Evolutionary conservation across 768 basidiomycete genomes (phyloP).

Genomic region (Amanita rubescens): DNA sequence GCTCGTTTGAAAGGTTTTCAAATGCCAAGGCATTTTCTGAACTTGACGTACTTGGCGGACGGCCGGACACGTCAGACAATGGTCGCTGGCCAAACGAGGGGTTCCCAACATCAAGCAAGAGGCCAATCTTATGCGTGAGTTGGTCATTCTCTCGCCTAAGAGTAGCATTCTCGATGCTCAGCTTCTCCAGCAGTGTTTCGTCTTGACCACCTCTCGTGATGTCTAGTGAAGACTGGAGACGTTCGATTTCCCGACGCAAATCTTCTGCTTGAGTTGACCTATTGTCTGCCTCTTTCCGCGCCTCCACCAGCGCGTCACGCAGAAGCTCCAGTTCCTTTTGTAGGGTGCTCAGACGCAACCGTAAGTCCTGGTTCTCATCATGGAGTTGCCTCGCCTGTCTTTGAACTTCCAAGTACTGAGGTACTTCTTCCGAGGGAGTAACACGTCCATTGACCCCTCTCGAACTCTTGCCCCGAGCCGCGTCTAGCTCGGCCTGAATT

Average conservation of each 20-base stretch:
- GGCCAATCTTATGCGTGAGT: constrained; percentile 84
- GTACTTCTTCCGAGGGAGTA: constrained; percentile 78
- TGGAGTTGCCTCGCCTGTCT: constrained; percentile 66
- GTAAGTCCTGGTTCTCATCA: constrained; percentile 71
- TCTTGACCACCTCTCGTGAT: constrained; percentile 72
- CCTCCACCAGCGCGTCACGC: constrained; percentile 59
- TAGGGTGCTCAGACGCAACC: constrained; percentile 60
- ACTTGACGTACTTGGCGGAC: constrained; percentile 69
- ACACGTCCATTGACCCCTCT: constrained; percentile 62
- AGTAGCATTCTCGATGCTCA: constrained; percentile 72
- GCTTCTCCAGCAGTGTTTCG: constrained; percentile 72
- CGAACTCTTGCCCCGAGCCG: constrained; percentile 50
- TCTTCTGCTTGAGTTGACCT: constrained; percentile 71
- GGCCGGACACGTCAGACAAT: constrained; percentile 49
- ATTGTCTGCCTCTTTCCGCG: constrained; percentile 77
- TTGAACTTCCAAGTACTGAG: constrained; percentile 68
- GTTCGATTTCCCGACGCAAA: constrained; percentile 73
- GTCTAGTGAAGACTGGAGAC: constrained; percentile 62
- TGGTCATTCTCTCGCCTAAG: constrained; percentile 84
- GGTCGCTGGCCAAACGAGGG: constrained; percentile 61
- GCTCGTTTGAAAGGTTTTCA: constrained; percentile 70
- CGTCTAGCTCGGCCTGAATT: constrained; percentile 82
- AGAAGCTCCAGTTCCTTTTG: constrained; percentile 70
- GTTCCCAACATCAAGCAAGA: constrained; percentile 83
- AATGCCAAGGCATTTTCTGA: constrained; percentile 75